Conservation (phyloP, 2,329 filamentous ascomycete genomes). For the Penicillium expansum region DNA sequence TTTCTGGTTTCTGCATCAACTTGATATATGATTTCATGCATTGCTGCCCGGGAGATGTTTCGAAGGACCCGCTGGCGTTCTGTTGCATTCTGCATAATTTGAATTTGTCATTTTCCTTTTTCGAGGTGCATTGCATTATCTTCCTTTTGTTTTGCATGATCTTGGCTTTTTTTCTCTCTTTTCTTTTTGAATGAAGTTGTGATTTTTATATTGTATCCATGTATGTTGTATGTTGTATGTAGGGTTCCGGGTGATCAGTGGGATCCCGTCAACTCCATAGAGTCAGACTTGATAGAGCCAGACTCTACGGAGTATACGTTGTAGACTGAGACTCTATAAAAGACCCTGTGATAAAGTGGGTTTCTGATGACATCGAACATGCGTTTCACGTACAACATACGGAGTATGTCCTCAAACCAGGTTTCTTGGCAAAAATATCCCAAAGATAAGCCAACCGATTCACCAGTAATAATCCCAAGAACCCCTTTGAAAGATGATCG, state of each 20-base stretch:
- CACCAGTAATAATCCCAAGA: slow-evolving; percentile 4
- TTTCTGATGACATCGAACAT: not conserved
- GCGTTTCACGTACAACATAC: too few relatives aligned
- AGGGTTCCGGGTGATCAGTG: not conserved
- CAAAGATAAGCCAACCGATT: not conserved
- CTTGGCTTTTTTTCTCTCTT: not conserved
- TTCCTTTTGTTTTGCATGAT: slow-evolving; percentile 2
- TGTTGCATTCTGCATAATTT: slow-evolving; percentile 12
- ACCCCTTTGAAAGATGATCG: not conserved
- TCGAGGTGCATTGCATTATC: slow-evolving; percentile 14
- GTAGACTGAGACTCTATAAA: not conserved
- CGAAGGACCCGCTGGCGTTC: slow-evolving; percentile 3
- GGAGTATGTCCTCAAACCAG: not conserved
- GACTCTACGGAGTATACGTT: too few relatives aligned
- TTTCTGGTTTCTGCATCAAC: slow-evolving; percentile 6
- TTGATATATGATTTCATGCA: slow-evolving; percentile 14
- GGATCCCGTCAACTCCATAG: not conserved
- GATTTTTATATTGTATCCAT: not conserved
- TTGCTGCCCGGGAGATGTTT: slow-evolving; percentile 3
- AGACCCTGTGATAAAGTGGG: not conserved
- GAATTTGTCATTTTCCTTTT: slow-evolving; percentile 11
- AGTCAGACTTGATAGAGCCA: not conserved
- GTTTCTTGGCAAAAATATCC: slow-evolving; percentile 12
- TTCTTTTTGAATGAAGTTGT: not conserved
- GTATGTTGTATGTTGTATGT: not conserved